A percentile compares a stretch with the other conserved stretches of the same genome.
phyloP scores from a whole-genome alignment of 148 eudicot species.

The Cornus kousa region DNA sequence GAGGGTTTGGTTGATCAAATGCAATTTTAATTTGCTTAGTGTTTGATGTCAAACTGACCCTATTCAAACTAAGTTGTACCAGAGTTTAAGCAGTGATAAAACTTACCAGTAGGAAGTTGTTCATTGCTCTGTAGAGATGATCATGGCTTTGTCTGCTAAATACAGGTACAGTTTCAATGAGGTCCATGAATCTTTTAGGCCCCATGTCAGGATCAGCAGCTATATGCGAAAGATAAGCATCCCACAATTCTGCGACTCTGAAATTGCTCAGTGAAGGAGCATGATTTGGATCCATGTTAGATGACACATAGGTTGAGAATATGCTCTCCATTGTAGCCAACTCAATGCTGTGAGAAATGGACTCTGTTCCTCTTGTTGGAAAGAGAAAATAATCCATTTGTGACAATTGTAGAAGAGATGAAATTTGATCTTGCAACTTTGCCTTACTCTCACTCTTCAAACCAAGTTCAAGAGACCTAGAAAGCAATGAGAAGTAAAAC shows the following conservation, averaged over 20 bases:
- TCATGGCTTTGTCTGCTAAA: conserved; percentile 72
- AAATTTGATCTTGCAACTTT: conserved; percentile 59
- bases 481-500: conserved; percentile 71
- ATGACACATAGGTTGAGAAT: conserved; percentile 47
- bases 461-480: conserved; percentile 51
- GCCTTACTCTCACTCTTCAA: conserved; percentile 25
- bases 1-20: background rate
- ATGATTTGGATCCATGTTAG: conserved; percentile 30
- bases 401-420: conserved; percentile 55
- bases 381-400: conserved; percentile 67
- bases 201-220: conserved; percentile 48
- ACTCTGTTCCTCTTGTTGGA: conserved; percentile 22
- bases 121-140: conserved; percentile 69
- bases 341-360: conserved; percentile 39
- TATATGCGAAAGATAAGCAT: conserved; percentile 50
- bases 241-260: conserved; percentile 82
- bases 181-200: conserved; percentile 48
- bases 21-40: background rate
- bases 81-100: background rate
- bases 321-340: conserved; percentile 57
- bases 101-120: conserved; percentile 58
- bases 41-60: background rate
- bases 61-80: background rate
- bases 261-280: conserved; percentile 34
- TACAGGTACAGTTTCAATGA: conserved; percentile 62